A percentile compares a stretch with the other conserved stretches of the same genome.
Evolutionary conservation across 805 yeast species (phyloP).

Genomic region (Millerago galiae): DNA sequence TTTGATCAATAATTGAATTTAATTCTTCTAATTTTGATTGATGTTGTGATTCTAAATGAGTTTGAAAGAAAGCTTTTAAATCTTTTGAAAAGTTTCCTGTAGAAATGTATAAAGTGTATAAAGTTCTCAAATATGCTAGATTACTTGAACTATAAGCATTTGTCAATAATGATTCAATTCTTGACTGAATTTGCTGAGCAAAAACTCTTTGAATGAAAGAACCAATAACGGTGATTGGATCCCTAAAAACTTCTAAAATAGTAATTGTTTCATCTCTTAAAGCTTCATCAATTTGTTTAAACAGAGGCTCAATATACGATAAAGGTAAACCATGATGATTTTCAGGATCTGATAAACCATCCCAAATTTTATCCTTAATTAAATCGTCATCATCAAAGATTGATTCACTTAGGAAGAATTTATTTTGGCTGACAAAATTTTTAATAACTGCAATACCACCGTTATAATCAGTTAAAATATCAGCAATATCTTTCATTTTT

Average conservation of each 20-base stretch:
- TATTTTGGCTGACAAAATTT: conserved; percentile 75
- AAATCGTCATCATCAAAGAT: conserved; percentile 20
- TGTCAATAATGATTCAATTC: conserved; percentile 51
- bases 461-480: conserved; percentile 69
- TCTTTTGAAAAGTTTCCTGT: conserved; percentile 57
- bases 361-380: conserved; percentile 50
- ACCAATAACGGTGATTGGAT: conserved; percentile 58
- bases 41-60: conserved; percentile 37
- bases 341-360: conserved; percentile 52
- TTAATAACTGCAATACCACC: conserved; percentile 80
- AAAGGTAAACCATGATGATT: conserved; percentile 43
- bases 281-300: conserved; percentile 52
- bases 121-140: conserved; percentile 67
- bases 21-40: conserved; percentile 30
- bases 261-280: conserved; percentile 68
- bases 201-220: conserved; percentile 70
- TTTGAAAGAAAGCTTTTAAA: conserved; percentile 51
- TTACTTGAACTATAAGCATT: conserved; percentile 57
- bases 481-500: conserved; percentile 73
- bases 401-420: conserved; percentile 44
- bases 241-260: conserved; percentile 66
- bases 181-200: conserved; percentile 60
- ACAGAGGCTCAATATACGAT: conserved; percentile 41
- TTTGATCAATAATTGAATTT: conserved; percentile 56
- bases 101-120: conserved; percentile 59